A percentile compares a stretch with the other conserved stretches of the same genome.
phyloP scores from a whole-genome alignment of 108 stramenopile species.

The Pseudonitzschia pungens region DNA sequence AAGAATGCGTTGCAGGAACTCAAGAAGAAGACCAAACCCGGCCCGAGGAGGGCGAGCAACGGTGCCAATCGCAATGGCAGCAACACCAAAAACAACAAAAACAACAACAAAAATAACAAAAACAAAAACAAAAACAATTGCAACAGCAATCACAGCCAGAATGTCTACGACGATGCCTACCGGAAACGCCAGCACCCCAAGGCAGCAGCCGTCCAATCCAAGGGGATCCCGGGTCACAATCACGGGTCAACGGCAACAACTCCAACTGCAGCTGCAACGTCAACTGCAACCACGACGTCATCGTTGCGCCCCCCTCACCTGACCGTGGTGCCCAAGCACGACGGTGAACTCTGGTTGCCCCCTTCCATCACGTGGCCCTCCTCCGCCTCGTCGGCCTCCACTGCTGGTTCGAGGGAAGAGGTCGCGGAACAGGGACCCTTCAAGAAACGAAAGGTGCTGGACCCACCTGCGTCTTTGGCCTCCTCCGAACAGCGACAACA shows the following conservation, averaged over 20 bases:
- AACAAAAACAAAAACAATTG: neutral
- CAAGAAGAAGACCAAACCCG: constrained; percentile 7
- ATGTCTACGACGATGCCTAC: too few species aligned
- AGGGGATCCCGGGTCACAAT: too few species aligned
- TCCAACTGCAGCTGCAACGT: neutral
- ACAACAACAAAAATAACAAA: neutral
- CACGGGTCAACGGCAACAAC: neutral
- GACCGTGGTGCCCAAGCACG: neutral
- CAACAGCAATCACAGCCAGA: too few species aligned
- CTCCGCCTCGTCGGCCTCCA: neutral
- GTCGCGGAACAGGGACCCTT: neutral
- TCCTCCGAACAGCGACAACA: neutral
- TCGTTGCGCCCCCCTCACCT: neutral
- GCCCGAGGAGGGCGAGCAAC: neutral
- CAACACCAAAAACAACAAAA: neutral
- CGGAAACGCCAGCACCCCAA: too few species aligned
- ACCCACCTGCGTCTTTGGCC: neutral
- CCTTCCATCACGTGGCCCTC: neutral
- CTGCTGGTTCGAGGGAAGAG: neutral
- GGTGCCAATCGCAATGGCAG: neutral
- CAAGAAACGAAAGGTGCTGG: neutral
- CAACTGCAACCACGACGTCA: neutral
- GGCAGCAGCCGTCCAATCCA: too few species aligned
- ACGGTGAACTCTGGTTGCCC: neutral
- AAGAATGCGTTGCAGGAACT: neutral